A percentile compares a stretch with the other conserved stretches of the same genome.
Conservation (phyloP, 2,329 filamentous ascomycete species). For the Aspergillus proliferans region DNA sequence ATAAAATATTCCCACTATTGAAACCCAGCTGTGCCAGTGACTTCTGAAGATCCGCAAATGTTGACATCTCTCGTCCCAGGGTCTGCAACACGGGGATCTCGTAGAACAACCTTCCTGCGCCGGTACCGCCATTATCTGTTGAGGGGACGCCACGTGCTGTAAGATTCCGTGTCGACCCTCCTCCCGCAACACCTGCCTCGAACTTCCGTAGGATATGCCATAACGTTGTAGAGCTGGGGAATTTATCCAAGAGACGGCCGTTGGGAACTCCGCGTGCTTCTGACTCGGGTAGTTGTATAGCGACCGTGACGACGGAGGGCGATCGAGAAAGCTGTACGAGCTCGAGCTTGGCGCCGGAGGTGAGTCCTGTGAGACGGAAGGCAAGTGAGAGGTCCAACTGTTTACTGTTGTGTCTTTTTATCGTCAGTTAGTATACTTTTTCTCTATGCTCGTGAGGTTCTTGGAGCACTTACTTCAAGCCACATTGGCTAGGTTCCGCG, state of each 20-base stretch:
- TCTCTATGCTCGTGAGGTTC: background rate
- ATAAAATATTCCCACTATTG: slow-evolving; percentile 72
- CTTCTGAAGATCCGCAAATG: slow-evolving; percentile 79
- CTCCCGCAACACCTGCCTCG: slow-evolving; percentile 65
- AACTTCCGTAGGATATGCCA: slow-evolving; percentile 90
- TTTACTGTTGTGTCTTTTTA: slow-evolving; percentile 69
- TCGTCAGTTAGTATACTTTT: slow-evolving; percentile 8
- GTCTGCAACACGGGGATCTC: slow-evolving; percentile 80
- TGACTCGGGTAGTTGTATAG: slow-evolving; percentile 72
- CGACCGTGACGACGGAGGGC: slow-evolving; percentile 77
- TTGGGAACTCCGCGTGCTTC: slow-evolving; percentile 59
- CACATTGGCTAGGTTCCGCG: slow-evolving; percentile 64
- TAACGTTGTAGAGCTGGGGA: slow-evolving; percentile 78
- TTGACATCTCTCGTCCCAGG: slow-evolving; percentile 70
- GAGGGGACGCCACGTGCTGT: slow-evolving; percentile 71
- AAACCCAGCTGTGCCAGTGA: slow-evolving; percentile 80
- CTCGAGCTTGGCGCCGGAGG: slow-evolving; percentile 82
- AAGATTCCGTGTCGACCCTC: slow-evolving; percentile 63
- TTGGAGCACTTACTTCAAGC: slow-evolving; percentile 61
- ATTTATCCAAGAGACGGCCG: slow-evolving; percentile 71
- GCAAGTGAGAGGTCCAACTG: slow-evolving; percentile 77
- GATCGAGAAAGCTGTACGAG: slow-evolving; percentile 82
- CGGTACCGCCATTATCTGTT: slow-evolving; percentile 44
- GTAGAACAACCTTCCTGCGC: slow-evolving; percentile 74
- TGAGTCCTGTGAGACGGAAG: slow-evolving; percentile 75